Percentiles rank a stretch among this genome's conserved stretches.
Conservation (phyloP, 768 basidiomycete genomes). For the Mycena galopus region DNA sequence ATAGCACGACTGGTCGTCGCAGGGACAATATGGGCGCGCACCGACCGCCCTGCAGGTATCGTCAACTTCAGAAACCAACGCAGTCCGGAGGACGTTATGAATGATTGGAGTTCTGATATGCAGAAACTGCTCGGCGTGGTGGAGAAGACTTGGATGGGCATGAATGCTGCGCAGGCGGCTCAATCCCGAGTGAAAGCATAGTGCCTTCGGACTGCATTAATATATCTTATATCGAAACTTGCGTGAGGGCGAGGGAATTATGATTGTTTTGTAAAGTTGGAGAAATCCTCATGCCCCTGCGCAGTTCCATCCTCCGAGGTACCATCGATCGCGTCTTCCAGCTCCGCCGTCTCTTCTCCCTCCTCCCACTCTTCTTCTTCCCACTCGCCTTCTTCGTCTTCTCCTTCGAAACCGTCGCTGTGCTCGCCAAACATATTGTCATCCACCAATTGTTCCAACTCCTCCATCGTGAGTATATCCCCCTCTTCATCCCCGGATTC, state of each 20-base stretch:
- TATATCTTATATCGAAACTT: slow-evolving; percentile 2
- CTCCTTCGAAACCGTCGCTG: background rate
- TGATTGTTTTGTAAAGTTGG: slow-evolving; percentile 10
- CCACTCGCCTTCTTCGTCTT: background rate
- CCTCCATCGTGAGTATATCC: slow-evolving; percentile 3
- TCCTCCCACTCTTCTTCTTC: background rate
- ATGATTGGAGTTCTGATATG: slow-evolving; percentile 98
- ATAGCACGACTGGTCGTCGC: slow-evolving; percentile 92
- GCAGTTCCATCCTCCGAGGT: background rate
- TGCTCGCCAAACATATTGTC: background rate
- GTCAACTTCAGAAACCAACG: slow-evolving; percentile 89
- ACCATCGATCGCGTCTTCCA: background rate
- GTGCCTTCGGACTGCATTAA: slow-evolving; percentile 24
- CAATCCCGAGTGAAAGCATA: slow-evolving; percentile 69
- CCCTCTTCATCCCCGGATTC: background rate
- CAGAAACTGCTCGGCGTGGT: slow-evolving; percentile 90
- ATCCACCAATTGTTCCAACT: slow-evolving; percentile 9
- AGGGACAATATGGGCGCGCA: slow-evolving; percentile 92
- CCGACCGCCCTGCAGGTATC: slow-evolving; percentile 92
- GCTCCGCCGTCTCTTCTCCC: background rate
- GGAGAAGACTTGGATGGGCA: slow-evolving; percentile 99
- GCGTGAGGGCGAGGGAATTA: background rate
- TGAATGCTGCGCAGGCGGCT: slow-evolving; percentile 91
- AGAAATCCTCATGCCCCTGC: background rate
- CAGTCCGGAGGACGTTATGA: slow-evolving; percentile 93